These are phyloP conservation scores for Fusarium piperis DNA, from an alignment of 2,329 filamentous ascomycete genomes.

Conservation along the genomic window DNA sequence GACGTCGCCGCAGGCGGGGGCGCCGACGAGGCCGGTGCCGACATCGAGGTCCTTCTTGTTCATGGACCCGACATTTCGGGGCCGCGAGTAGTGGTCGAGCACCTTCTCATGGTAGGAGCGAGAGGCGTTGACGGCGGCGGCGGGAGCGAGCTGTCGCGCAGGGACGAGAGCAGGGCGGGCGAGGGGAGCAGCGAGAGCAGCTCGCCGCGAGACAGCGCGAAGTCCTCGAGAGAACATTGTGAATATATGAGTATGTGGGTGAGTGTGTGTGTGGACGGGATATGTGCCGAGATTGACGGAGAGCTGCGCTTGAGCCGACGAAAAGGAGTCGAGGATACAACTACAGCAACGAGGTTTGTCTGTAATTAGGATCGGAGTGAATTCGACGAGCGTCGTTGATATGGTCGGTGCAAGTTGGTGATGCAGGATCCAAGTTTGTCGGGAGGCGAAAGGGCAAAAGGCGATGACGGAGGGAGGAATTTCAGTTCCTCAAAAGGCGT, in stretches of 20 bases:
- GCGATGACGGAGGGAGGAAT: constrained; percentile 35
- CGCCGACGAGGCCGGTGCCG: constrained; percentile 90
- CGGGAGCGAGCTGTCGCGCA: constrained; percentile 54
- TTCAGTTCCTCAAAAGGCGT: constrained; percentile 29
- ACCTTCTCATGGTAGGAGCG: constrained; percentile 65
- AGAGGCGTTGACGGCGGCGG: constrained; percentile 51
- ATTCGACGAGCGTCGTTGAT: background rate
- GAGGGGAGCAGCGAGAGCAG: constrained; percentile 53
- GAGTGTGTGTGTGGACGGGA: background rate
- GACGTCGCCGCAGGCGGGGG: constrained; percentile 88
- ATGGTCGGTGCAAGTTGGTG: constrained; percentile 16
- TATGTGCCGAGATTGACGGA: background rate
- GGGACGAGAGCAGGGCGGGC: constrained; percentile 49
- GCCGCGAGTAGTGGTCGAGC: constrained; percentile 61
- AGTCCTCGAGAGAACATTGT: constrained; percentile 61
- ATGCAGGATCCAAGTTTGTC: constrained; percentile 22
- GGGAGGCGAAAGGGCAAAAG: constrained; percentile 35
- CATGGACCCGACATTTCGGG: constrained; percentile 66
- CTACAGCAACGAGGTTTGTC: background rate
- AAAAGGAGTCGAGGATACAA: constrained; percentile 2
- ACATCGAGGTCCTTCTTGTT: constrained; percentile 83
- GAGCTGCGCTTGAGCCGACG: constrained; percentile 8
- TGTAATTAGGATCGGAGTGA: constrained; percentile 12
- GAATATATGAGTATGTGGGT: constrained; percentile 18
- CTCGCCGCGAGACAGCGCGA: constrained; percentile 55